Base-by-base conservation (phyloP, 352 stramenopile genomes). In the Pythium rishiriense region DNA sequence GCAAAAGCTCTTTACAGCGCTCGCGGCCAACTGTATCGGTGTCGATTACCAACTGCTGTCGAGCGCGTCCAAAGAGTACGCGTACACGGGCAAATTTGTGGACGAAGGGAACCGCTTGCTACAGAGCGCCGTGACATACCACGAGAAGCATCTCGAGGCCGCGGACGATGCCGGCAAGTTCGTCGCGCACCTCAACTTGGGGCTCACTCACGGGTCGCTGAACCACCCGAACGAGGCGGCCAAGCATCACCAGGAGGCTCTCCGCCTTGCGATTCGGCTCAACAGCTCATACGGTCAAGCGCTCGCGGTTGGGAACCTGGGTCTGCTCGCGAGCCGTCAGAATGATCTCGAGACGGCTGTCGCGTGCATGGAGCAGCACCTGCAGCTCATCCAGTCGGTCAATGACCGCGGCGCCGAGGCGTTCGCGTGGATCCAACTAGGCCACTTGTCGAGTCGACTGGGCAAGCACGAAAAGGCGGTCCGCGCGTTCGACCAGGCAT, bases 361-460 rank as follows among this genome's bases (percentile, higher is more conserved):
- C 10, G 85, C 88, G 8, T 97, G 88, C 59, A 86, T 97, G 70
- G 90, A 97, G 56, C 90, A 97, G 72, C 87, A 97, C 63, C 59
- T 97, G 11, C 88, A 97, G 68, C 81, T 97, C 12, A 87, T 94
- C 22, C 87, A 97, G 69, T 88, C 82, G 28, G 79, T 97, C 19
- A 83, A 81, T 35, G 87, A 97, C 65, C 77, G 72, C 11, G 66
- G 81, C 15, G 85, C 76, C 0, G 88, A 97, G 64, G 80, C 83
- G 10, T 93, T 93, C 50, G 85, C 88, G 10, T 97, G 85, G 86
- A 91, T 94, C 53, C 87, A 94, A 48, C 73, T 97, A 1, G 88
- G 88, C 0, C 71, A 94, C 33, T 68, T 97, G 22, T 84, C 81
- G 28, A 88, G 76, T 53, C 78, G 76, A 28, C 25, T 66, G 9